A percentile compares a stretch with the other conserved stretches of the same genome.
Conservation (phyloP, 495 filamentous ascomycete genomes). For the Penicillium waksmanii region DNA sequence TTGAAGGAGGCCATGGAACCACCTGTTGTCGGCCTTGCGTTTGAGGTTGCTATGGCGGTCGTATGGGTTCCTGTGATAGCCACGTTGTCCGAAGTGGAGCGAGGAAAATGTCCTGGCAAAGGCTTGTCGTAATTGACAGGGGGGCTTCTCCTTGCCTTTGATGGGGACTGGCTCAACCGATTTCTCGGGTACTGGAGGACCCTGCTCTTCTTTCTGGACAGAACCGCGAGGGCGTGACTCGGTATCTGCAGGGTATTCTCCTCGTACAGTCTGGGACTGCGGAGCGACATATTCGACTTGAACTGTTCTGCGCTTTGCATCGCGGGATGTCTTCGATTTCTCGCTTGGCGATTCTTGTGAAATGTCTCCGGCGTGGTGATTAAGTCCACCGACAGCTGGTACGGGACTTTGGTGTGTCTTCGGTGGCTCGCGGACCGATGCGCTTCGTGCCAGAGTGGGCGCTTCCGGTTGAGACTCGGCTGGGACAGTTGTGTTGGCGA, state of each 20-base stretch:
- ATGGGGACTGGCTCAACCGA: slow-evolving; percentile 13
- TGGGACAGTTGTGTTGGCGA: slow-evolving; percentile 76
- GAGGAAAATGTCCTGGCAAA: slow-evolving; percentile 49
- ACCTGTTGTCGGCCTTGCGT: slow-evolving; percentile 75
- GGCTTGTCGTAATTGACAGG: slow-evolving; percentile 33
- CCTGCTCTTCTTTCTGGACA: slow-evolving; percentile 20
- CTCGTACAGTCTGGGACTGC: slow-evolving; percentile 74
- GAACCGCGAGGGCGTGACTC: slow-evolving; percentile 24
- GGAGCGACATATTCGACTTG: slow-evolving; percentile 98
- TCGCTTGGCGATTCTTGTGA: slow-evolving; percentile 67
- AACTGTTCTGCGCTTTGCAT: slow-evolving; percentile 90
- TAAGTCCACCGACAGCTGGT: slow-evolving; percentile 67
- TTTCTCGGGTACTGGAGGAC: slow-evolving; percentile 11
- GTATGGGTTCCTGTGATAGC: slow-evolving; percentile 47
- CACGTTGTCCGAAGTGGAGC: slow-evolving; percentile 60
- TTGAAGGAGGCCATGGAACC: slow-evolving; percentile 76
- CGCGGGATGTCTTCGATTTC: slow-evolving; percentile 67
- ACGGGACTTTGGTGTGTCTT: slow-evolving; percentile 64
- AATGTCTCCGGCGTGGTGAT: slow-evolving; percentile 74
- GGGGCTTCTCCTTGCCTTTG: slow-evolving; percentile 16
- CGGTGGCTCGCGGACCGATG: slow-evolving; percentile 86
- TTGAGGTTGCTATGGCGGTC: slow-evolving; percentile 54
- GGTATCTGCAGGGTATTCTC: slow-evolving; percentile 47
- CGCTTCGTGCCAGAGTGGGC: slow-evolving; percentile 75
- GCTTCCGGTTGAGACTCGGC: slow-evolving; percentile 58